Conservation (phyloP, 2,329 filamentous ascomycete species). For the Aureobasidium uvarum region DNA sequence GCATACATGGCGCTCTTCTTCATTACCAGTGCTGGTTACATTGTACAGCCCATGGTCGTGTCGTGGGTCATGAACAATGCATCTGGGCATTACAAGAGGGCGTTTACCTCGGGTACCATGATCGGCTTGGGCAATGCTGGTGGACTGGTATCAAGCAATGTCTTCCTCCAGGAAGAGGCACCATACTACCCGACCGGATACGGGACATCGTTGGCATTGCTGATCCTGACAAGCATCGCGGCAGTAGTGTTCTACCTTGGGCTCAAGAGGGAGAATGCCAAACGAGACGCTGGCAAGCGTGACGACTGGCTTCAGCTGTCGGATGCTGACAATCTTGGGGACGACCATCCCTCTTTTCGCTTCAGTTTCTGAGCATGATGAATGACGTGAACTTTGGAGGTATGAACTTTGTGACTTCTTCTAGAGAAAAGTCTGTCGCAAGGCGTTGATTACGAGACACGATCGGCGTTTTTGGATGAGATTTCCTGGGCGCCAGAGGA, state of each 20-base stretch:
- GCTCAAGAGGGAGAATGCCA: constrained; percentile 48
- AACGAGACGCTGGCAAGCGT: constrained; percentile 49
- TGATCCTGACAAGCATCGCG: constrained; percentile 48
- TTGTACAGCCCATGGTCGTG: constrained; percentile 55
- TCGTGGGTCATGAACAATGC: constrained; percentile 60
- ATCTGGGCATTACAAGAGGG: constrained; percentile 57
- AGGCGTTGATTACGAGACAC: constrained; percentile 2
- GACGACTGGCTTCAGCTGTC: constrained; percentile 45
- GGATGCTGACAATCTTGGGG: constrained; percentile 52
- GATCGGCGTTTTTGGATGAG: not conserved
- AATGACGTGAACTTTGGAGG: too few species aligned
- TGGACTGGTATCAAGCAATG: constrained; percentile 53
- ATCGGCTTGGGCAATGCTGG: constrained; percentile 53
- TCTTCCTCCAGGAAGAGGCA: constrained; percentile 50
- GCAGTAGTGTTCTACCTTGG: constrained; percentile 44
- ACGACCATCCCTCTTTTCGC: constrained; percentile 53
- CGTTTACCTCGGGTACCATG: constrained; percentile 53
- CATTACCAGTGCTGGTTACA: constrained; percentile 55
- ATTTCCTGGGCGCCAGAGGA: not conserved
- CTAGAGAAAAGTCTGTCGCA: constrained; percentile 9
- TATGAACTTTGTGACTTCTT: not conserved
- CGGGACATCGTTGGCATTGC: constrained; percentile 47
- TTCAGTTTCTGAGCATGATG: constrained; percentile 36
- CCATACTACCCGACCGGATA: constrained; percentile 48
- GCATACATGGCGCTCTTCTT: constrained; percentile 58